Evolutionary conservation across 2,329 filamentous ascomycete species (phyloP), one percentile per base, ranked within the genome.

Genomic region (Xylaria sp.): DNA sequence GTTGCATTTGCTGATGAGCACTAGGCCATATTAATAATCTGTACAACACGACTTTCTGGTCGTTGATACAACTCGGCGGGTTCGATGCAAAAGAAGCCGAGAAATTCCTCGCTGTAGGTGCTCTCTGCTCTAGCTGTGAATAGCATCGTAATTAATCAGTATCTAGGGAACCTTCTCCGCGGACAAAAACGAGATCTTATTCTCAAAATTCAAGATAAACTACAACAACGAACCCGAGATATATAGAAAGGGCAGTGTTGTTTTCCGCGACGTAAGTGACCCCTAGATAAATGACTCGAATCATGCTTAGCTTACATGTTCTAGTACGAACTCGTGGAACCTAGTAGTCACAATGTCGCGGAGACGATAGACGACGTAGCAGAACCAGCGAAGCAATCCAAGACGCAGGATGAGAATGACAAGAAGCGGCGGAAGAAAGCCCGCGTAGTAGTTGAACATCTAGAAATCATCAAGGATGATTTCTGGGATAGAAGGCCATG

Each of bases 31-130:
- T 99, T 75, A 99, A 99, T 80, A 99, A 99, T 76, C 87, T 99
- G 4, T 99, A 98, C 81, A 99, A 99, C 79, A 99, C 96, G 0
- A 93, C 93, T 0, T 98, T 98, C 79, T 99, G 96, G 96, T 85
- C 91, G 0, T 84, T 99, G 75, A 91, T 98, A 24, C 89, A 93
- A 71, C 83, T 89, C 56, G 94, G 93, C 1, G 92, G 91, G 0
- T 86, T 96, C 83, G 90, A 88, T 61, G 87, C 89, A 34, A 91
- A 90, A 59, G 91, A 93, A 67, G 96, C 96, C 0, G 95, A 98
- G 78, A 87, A 91, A 76, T 87, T 88, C 67, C 86, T 99, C 53
- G 90, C 92, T 74, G 92, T 92, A 78, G 72, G 83, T 75, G n/a
- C 11, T 27, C 8, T 17, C 45, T 2, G 27, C 21, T 2, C 21